Conservation (phyloP, 331 rosid genomes). For the Quercus tomentella region DNA sequence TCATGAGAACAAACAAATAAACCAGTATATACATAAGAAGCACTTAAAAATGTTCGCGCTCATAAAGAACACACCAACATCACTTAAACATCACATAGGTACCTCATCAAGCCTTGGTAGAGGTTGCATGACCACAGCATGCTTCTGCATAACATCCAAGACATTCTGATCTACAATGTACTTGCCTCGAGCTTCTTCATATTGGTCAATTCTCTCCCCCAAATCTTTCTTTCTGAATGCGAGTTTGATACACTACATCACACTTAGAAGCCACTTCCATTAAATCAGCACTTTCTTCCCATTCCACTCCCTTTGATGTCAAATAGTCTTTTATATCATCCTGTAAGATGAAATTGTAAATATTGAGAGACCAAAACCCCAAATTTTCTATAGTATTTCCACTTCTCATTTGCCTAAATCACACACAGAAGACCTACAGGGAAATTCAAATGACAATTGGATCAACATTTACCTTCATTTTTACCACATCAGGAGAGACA, state of each 20-base stretch:
- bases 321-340: conserved; percentile 81
- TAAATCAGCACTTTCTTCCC: conserved; percentile 85
- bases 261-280: conserved; percentile 78
- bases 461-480: conserved; percentile 70
- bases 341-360: conserved; percentile 29
- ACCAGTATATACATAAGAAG: not conserved
- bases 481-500: conserved; percentile 79
- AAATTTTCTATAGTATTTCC: not conserved
- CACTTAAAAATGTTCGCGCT: conserved; percentile 5
- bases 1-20: not conserved
- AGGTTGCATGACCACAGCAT: conserved; percentile 85
- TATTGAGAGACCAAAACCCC: not conserved
- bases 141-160: conserved; percentile 64
- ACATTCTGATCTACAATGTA: conserved; percentile 64
- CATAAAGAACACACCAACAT: not conserved
- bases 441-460: not conserved
- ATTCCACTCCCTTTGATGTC: conserved; percentile 58
- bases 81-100: conserved; percentile 11
- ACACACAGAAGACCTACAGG: not conserved
- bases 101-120: conserved; percentile 90
- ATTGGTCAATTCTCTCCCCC: conserved; percentile 67
- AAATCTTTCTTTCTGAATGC: conserved; percentile 81
- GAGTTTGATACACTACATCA: conserved; percentile 92
- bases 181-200: conserved; percentile 84
- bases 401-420: not conserved